phyloP scores from a whole-genome alignment of 495 filamentous ascomycete species.

The Tuber aestivum region DNA sequence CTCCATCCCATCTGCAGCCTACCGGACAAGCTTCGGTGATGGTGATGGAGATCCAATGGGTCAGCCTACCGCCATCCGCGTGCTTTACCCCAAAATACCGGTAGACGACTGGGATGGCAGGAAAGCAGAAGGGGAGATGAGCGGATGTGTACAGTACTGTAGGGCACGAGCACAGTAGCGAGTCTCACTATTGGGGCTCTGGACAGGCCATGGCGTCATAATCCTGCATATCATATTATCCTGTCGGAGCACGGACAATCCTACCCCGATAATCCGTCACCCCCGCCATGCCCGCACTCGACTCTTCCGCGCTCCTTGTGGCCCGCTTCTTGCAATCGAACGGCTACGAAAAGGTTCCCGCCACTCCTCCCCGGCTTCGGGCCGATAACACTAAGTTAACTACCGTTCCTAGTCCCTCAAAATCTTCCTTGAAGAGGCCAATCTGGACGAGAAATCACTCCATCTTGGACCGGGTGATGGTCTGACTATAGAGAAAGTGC shows the following conservation, averaged over 20 bases:
- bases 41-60: not conserved
- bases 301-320: constrained; percentile 52
- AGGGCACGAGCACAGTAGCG: no score
- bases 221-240: not conserved
- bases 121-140: not conserved
- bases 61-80: not conserved
- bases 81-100: not conserved
- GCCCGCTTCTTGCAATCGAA: constrained; percentile 59
- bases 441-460: constrained; percentile 48
- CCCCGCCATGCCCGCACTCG: constrained; percentile 45
- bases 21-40: not conserved
- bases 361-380: not conserved
- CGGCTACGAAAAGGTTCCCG: constrained; percentile 51
- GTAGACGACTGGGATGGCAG: not conserved
- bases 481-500: constrained; percentile 58
- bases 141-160: not conserved
- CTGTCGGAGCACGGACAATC: not conserved
- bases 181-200: not conserved
- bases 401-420: constrained; percentile 49
- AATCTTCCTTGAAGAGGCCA: constrained; percentile 59
- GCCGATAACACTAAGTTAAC: not conserved
- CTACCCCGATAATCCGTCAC: not conserved
- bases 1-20: not conserved
- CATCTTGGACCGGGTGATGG: constrained; percentile 44
- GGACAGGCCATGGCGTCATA: not conserved